Percentiles rank a stretch among this genome's conserved stretches.
Evolutionary conservation across 805 yeast species (phyloP).

Genomic region (Torulaspora indica): DNA sequence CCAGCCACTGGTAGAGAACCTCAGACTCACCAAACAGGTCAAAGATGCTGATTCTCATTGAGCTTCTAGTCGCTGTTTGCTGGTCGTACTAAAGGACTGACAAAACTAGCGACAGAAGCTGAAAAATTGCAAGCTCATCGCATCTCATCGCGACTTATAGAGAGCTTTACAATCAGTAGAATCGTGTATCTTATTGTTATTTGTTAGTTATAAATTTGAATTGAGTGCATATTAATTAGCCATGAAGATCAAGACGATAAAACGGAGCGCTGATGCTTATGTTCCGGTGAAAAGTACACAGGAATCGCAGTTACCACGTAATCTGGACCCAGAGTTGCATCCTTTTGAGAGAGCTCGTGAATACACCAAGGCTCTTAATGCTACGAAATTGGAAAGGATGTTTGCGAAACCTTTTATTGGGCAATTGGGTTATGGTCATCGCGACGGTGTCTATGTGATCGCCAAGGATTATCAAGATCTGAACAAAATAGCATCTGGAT

Average conservation of each 20-base stretch:
- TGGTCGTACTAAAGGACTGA: conserved; percentile 4
- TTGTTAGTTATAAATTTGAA: conserved; percentile 1
- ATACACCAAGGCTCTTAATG: conserved; percentile 88
- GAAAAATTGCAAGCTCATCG: conserved; percentile 15
- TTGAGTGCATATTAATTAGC: not conserved
- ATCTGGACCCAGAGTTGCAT: conserved; percentile 88
- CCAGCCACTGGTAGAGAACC: conserved; percentile 38
- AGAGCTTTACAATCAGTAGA: not conserved
- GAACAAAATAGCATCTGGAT: conserved; percentile 80
- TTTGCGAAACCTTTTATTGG: conserved; percentile 97
- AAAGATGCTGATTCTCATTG: not conserved
- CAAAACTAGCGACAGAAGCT: conserved; percentile 3
- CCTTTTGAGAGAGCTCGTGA: conserved; percentile 97
- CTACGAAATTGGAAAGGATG: conserved; percentile 92
- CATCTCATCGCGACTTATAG: conserved; percentile 8
- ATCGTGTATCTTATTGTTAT: conserved; percentile 1
- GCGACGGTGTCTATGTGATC: conserved; percentile 87
- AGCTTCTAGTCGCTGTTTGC: conserved; percentile 2
- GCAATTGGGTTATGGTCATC: conserved; percentile 89
- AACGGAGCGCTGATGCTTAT: conserved; percentile 85
- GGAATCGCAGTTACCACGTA: conserved; percentile 80
- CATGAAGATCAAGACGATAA: conserved; percentile 81
- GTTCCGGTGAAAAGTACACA: conserved; percentile 90
- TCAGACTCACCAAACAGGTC: conserved; percentile 21
- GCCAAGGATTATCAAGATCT: conserved; percentile 71